These are phyloP conservation scores for Primulina huaijiensis DNA, from an alignment of 257 asterid species.

Conservation along the genomic window DNA sequence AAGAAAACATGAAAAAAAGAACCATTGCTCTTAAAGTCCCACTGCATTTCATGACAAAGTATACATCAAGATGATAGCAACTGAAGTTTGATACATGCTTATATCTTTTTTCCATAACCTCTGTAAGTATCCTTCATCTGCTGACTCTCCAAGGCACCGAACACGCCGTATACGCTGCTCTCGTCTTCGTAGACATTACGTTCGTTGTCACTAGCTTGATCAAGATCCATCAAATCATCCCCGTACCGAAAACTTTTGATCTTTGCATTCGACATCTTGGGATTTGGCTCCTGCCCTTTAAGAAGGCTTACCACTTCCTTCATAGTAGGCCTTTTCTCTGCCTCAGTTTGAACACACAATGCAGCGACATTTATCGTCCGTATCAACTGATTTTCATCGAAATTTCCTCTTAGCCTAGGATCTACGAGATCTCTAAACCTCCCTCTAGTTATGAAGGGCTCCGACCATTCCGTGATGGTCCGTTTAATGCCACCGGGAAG, in stretches of 20 bases:
- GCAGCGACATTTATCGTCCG: constrained; percentile 58
- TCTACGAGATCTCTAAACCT: constrained; percentile 60
- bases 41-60: too few relatives aligned
- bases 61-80: too few relatives aligned
- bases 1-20: too few relatives aligned
- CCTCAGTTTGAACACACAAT: constrained; percentile 65
- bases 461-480: constrained; percentile 86
- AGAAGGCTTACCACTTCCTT: constrained; percentile 58
- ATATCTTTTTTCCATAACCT: constrained; percentile 36
- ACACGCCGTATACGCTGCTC: constrained; percentile 74
- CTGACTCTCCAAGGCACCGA: constrained; percentile 61
- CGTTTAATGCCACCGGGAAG: constrained; percentile 74
- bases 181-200: constrained; percentile 38
- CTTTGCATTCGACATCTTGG: constrained; percentile 25
- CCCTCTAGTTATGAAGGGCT: constrained; percentile 52
- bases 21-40: too few relatives aligned
- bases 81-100: constrained; percentile 4
- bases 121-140: constrained; percentile 55
- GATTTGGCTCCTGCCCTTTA: constrained; percentile 36
- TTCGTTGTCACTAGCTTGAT: constrained; percentile 55
- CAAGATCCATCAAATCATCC: constrained; percentile 64
- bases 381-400: constrained; percentile 50
- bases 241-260: constrained; percentile 60
- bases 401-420: constrained; percentile 57
- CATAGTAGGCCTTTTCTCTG: constrained; percentile 74